A percentile compares a stretch with the other conserved stretches of the same genome.
These are phyloP conservation scores for Kodamaea kaohsiungensis DNA, from an alignment of 805 yeast species.

Conservation along the genomic window DNA sequence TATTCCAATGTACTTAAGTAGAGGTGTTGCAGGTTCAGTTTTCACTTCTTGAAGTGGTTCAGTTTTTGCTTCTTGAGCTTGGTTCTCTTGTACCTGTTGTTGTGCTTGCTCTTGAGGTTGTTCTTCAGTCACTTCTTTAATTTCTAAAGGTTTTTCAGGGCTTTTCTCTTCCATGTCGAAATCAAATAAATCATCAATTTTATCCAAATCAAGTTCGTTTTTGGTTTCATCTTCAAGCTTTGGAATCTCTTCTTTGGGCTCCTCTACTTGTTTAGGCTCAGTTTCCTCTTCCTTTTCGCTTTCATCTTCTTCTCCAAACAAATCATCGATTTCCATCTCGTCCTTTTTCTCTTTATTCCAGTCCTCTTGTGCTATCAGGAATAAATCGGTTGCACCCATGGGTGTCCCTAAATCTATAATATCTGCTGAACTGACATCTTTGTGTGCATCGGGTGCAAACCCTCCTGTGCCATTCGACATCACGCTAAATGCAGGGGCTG, in stretches of 20 bases:
- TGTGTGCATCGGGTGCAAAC: slow-evolving; percentile 7
- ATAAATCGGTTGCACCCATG: slow-evolving; percentile 15
- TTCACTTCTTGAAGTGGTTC: background rate
- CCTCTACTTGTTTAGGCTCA: slow-evolving; percentile 14
- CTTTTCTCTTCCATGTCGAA: slow-evolving; percentile 12
- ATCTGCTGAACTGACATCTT: slow-evolving; percentile 17
- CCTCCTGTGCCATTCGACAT: slow-evolving; percentile 11
- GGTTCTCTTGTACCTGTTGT: background rate
- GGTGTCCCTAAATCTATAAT: slow-evolving; percentile 14
- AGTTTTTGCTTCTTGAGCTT: background rate
- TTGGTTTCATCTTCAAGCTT: slow-evolving; percentile 2
- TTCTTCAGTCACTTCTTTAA: background rate
- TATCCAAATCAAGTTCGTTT: slow-evolving; percentile 7
- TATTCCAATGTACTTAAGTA: slow-evolving; percentile 41
- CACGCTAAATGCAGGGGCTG: background rate
- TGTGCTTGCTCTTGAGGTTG: background rate
- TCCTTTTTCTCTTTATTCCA: slow-evolving; percentile 13
- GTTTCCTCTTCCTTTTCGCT: slow-evolving; percentile 5
- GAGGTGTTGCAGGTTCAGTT: slow-evolving; percentile 3
- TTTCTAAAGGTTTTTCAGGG: background rate
- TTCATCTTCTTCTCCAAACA: slow-evolving; percentile 32
- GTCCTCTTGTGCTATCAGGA: slow-evolving; percentile 7
- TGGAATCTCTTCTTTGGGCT: background rate
- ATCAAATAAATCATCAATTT: slow-evolving; percentile 1
- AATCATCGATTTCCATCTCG: slow-evolving; percentile 28